Evolutionary conservation across 768 basidiomycete species (phyloP).

Genomic region (Galerina sulciceps): DNA sequence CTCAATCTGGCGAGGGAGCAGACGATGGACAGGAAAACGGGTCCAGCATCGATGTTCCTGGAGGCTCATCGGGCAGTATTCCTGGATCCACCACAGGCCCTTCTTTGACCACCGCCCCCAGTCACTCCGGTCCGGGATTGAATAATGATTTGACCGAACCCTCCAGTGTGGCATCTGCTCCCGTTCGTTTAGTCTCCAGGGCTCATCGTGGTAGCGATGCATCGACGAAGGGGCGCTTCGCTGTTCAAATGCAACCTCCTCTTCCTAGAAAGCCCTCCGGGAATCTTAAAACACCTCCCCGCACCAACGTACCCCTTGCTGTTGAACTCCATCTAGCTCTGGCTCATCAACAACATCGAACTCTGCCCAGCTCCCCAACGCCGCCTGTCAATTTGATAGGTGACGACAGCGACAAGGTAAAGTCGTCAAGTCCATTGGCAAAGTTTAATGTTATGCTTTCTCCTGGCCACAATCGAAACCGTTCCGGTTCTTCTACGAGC

Average conservation of each 20-base stretch:
- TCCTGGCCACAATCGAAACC: constrained; percentile 21
- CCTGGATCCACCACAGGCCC: constrained; percentile 27
- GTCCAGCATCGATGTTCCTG: constrained; percentile 10
- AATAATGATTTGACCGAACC: constrained; percentile 21
- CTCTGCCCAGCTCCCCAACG: not conserved
- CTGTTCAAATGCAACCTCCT: constrained; percentile 9
- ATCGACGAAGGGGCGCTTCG: constrained; percentile 21
- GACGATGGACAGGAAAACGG: constrained; percentile 18
- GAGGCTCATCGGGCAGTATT: constrained; percentile 13
- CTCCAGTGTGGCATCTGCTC: constrained; percentile 8
- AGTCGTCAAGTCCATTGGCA: constrained; percentile 22
- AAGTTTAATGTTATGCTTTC: constrained; percentile 17
- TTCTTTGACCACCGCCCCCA: constrained; percentile 28
- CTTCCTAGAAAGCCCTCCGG: constrained; percentile 24
- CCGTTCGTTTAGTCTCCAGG: constrained; percentile 28
- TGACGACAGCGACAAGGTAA: constrained; percentile 15
- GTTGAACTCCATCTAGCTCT: constrained; percentile 53
- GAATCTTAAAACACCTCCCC: constrained; percentile 28
- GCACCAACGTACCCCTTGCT: constrained; percentile 38
- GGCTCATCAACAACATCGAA: constrained; percentile 31
- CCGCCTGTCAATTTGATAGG: not conserved
- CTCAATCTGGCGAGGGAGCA: constrained; percentile 40
- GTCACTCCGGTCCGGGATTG: constrained; percentile 22
- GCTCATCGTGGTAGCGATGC: constrained; percentile 40
- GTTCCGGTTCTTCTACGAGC: constrained; percentile 22